These are phyloP conservation scores for Globisporangium rhizosaccharum DNA, from an alignment of 352 stramenopile species.

Conservation along the genomic window DNA sequence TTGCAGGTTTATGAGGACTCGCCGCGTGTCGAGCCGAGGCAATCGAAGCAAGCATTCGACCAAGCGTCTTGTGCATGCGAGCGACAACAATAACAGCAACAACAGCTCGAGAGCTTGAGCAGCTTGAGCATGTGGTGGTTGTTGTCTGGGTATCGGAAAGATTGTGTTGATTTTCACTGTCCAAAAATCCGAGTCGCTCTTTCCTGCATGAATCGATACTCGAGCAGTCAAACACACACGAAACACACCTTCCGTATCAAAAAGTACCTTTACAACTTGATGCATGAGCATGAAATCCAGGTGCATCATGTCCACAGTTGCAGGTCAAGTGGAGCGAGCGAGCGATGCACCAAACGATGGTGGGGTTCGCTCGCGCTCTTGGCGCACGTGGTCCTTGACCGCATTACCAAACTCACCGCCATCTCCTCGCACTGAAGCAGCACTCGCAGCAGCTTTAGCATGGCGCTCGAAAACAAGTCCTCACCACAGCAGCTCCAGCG, in stretches of 20 bases:
- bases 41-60: too few relatives aligned
- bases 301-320: too few relatives aligned
- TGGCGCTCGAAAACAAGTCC: conserved; percentile 6
- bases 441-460: neutral
- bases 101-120: too few relatives aligned
- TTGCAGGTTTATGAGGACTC: neutral
- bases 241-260: neutral
- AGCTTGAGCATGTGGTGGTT: too few relatives aligned
- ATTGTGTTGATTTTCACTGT: too few relatives aligned
- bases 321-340: neutral
- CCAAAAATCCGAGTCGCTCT: too few relatives aligned
- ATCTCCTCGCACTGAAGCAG: neutral
- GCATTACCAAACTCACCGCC: conserved; percentile 6
- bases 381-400: neutral
- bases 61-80: too few relatives aligned
- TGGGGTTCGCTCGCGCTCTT: neutral
- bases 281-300: neutral
- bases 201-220: neutral
- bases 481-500: neutral
- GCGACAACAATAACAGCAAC: too few relatives aligned
- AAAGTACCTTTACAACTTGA: neutral
- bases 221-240: neutral
- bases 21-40: too few relatives aligned
- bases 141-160: too few relatives aligned
- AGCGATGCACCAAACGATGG: neutral